Conservation (phyloP, 2,329 filamentous ascomycete species). For the Cladosporium austrohemisphaericum region DNA sequence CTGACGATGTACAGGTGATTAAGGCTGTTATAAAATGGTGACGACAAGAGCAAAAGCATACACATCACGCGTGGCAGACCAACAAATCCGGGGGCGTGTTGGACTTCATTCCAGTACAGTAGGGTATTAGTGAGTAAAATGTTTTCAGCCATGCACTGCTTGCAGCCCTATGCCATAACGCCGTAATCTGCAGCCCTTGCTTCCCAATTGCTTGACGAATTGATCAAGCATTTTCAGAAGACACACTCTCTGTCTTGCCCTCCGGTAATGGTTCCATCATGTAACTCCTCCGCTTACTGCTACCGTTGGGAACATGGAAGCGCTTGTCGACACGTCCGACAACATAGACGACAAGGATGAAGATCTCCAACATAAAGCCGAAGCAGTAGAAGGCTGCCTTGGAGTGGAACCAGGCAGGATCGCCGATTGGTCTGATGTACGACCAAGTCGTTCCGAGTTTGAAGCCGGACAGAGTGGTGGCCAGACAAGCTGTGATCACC, state of each 20-base stretch:
- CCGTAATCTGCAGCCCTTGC: no score
- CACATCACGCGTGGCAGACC: no score
- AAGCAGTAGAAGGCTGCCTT: constrained; percentile 31
- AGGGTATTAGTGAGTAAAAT: no score
- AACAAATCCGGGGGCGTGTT: no score
- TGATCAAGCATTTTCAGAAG: not conserved
- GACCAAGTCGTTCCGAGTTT: constrained; percentile 27
- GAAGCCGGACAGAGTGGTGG: constrained; percentile 25
- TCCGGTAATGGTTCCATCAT: constrained; percentile 3
- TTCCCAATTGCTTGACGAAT: no score
- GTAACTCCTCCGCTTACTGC: constrained; percentile 21
- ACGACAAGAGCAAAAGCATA: no score
- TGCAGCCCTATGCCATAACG: no score
- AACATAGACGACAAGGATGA: constrained; percentile 29
- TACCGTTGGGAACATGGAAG: constrained; percentile 30
- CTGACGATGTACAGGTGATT: not conserved
- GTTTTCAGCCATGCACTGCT: no score
- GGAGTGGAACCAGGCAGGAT: constrained; percentile 32
- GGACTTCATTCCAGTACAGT: no score
- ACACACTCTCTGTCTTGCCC: not conserved
- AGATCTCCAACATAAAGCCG: constrained; percentile 28
- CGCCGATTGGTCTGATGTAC: constrained; percentile 19
- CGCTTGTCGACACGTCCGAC: constrained; percentile 25
- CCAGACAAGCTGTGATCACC: constrained; percentile 18
- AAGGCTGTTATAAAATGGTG: constrained; percentile 1